Percentiles rank a stretch among this genome's conserved stretches.
phyloP scores from a whole-genome alignment of 352 stramenopile species.

The Discostella stelligera region DNA sequence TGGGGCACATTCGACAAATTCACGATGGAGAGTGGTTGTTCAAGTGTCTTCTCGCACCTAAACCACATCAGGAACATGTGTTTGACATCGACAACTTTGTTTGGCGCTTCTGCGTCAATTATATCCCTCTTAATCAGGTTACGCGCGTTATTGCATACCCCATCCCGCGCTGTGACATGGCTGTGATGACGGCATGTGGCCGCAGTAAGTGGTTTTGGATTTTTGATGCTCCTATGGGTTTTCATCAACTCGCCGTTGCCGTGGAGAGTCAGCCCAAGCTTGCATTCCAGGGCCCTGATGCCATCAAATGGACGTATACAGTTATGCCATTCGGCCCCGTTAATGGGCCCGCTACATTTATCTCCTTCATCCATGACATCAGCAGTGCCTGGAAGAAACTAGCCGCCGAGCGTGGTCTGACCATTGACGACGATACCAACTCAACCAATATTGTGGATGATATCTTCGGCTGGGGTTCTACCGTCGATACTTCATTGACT shows the following conservation, averaged over 20 bases:
- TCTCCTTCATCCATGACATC: no score
- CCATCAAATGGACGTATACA: no score
- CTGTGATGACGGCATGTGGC: neutral
- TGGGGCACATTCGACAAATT: conserved; percentile 25
- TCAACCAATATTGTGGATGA: no score
- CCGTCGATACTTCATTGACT: neutral
- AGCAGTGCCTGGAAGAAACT: conserved; percentile 11
- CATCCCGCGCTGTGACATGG: neutral
- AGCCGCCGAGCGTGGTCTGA: neutral
- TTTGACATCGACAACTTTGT: conserved; percentile 11
- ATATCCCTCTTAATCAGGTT: conserved; percentile 10
- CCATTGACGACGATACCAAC: neutral
- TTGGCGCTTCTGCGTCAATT: conserved; percentile 16
- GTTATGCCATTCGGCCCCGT: no score
- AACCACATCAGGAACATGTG: conserved; percentile 50
- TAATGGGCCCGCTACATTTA: no score
- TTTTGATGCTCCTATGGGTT: neutral
- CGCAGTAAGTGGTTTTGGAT: neutral
- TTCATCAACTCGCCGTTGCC: conserved; percentile 16
- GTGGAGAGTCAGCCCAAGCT: conserved; percentile 10
- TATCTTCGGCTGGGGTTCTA: no score
- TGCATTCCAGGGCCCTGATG: no score
- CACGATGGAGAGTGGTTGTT: conserved; percentile 33
- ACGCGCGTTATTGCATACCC: neutral
- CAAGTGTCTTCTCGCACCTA: conserved; percentile 36